Base-by-base conservation (phyloP, 768 basidiomycete species). In the Boletus edulis region DNA sequence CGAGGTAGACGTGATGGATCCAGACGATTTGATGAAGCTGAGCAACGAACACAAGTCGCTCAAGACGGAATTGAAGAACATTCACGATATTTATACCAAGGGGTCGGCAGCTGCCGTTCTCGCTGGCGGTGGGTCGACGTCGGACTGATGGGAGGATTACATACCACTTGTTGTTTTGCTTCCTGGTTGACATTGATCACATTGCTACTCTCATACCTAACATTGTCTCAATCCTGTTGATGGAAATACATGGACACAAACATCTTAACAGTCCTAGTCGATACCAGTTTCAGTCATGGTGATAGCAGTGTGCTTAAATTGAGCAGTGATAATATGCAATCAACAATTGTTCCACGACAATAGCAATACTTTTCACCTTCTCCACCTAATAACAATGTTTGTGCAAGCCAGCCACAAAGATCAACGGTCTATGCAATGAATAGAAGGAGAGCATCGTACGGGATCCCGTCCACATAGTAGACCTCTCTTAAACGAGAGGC, bases 11-110 rank as follows among this genome's bases (percentile, higher is more conserved):
- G 53, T 85, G 38, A 66, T 85, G 75, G 78, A 78, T 56, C 64
- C 73, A 4, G 81, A 85, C 34, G 84, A 83, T 15, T 57, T 86
- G 54, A 60, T 68, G 49, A 75, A 72, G 51, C 62, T 86, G 24
- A 74, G 69, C 49, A 61, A 62, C 10, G 76, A 79, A 10, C 76
- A 84, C 62, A 72, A 74, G 55, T 72, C 72, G 41, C 73, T 79
- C 57, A 73, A 76, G 60, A 75, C 74, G n/a, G 85, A 87, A 60
- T 62, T 88, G 37, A 75, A 80, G 62, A 72, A 64, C 49, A 82
- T 87, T 46, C 75, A 65, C 18, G 66, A 69, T 7, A 67, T 75
- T 24, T 80, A 76, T 56, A 60, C 60, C 57, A 64, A 63, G 37
- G 63, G 64, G 44, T 53, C 55, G 38, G 18, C 1, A 15, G 20